Percentiles rank a stretch among this genome's conserved stretches.
Evolutionary conservation across 1,139 yeast genomes (phyloP).

Genomic region (Geotrichum histeridarum): DNA sequence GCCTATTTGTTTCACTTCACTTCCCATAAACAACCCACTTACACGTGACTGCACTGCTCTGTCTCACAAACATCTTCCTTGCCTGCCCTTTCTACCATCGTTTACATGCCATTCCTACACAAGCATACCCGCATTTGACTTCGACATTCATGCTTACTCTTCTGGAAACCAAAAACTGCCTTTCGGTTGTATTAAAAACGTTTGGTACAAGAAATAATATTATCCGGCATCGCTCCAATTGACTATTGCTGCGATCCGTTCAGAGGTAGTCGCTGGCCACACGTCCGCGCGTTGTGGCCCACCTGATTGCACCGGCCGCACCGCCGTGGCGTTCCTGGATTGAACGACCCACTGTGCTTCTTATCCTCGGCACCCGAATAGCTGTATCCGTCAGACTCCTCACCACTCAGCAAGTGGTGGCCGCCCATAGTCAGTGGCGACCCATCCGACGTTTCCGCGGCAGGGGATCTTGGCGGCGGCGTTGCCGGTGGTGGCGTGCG

Average conservation of each 20-base stretch:
- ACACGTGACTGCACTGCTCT: no score
- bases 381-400: not conserved
- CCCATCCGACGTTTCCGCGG: not conserved
- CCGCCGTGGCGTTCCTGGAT: slow-evolving; percentile 1
- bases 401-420: not conserved
- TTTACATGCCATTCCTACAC: no score
- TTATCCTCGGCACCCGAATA: not conserved
- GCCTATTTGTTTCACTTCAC: no score
- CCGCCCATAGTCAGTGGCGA: not conserved
- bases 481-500: not conserved
- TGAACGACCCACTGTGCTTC: not conserved
- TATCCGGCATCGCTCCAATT: not conserved
- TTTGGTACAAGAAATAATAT: not conserved
- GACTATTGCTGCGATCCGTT: not conserved
- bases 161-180: not conserved
- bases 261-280: slow-evolving; percentile 1
- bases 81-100: no score
- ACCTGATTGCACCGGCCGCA: slow-evolving; percentile 14
- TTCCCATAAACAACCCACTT: no score
- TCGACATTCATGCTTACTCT: no score
- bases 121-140: no score
- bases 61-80: no score
- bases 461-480: not conserved
- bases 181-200: not conserved
- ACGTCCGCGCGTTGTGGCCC: slow-evolving; percentile 13